These are phyloP conservation scores for Nemania serpens DNA, from an alignment of 2,329 filamentous ascomycete species.

Conservation along the genomic window DNA sequence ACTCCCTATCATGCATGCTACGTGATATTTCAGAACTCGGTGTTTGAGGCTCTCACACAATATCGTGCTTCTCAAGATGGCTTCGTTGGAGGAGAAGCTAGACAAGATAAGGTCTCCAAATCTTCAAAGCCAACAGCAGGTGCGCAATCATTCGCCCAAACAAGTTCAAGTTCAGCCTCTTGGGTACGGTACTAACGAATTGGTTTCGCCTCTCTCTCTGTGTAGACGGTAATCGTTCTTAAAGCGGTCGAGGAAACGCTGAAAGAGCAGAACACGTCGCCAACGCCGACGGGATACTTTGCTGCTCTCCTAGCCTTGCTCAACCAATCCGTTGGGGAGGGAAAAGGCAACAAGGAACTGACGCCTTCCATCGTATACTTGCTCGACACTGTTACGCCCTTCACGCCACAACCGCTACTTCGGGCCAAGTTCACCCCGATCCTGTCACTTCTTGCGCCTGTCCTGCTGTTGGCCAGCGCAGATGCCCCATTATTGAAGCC, in stretches of 20 bases:
- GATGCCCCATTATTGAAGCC: conserved; percentile 86
- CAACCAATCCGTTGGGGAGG: conserved; percentile 71
- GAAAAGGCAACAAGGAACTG: conserved; percentile 78
- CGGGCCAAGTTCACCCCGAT: conserved; percentile 96
- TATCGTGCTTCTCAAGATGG: conserved; percentile 48
- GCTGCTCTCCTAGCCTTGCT: conserved; percentile 91
- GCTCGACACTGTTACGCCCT: conserved; percentile 87
- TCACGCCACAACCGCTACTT: conserved; percentile 82
- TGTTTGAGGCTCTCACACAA: conserved; percentile 18
- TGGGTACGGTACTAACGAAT: not conserved
- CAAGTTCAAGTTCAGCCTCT: too few species aligned
- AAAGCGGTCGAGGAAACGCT: conserved; percentile 92
- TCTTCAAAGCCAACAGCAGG: conserved; percentile 92
- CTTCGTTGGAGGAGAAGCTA: conserved; percentile 81
- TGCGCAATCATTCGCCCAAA: conserved; percentile 46
- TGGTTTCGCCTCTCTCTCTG: conserved; percentile 11
- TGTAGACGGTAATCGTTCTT: conserved; percentile 81
- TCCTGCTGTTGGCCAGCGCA: conserved; percentile 77
- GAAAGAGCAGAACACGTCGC: conserved; percentile 80
- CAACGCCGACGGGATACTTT: conserved; percentile 90
- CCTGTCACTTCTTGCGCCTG: conserved; percentile 81
- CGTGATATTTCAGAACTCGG: not conserved
- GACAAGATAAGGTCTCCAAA: conserved; percentile 97
- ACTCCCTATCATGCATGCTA: conserved; percentile 7
- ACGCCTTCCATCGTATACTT: conserved; percentile 90